These are phyloP conservation scores for Homolaphlyctis polyrhiza DNA, from an alignment of 371 early-diverging fungal genomes.

Conservation along the genomic window DNA sequence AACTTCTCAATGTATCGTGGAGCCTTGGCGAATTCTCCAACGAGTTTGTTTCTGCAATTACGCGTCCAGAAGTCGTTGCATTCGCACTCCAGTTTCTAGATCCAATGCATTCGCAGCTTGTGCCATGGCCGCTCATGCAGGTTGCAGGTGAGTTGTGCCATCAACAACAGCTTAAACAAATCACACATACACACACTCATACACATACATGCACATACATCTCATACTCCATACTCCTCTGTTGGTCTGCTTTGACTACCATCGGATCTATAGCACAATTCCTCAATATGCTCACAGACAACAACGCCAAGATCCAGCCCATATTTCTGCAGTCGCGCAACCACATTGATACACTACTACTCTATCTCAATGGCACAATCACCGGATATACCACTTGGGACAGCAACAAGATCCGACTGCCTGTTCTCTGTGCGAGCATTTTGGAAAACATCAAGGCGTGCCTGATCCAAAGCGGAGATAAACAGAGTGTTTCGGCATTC, in stretches of 20 bases:
- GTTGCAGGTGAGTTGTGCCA: slow-evolving; percentile 12
- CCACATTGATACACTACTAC: neutral
- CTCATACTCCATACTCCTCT: neutral
- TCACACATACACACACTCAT: neutral
- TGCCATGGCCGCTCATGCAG: slow-evolving; percentile 8
- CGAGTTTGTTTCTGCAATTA: slow-evolving; percentile 17
- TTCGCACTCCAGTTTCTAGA: slow-evolving; percentile 17
- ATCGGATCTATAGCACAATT: slow-evolving; percentile 43
- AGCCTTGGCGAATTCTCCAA: slow-evolving; percentile 19
- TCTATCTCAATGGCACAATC: slow-evolving; percentile 13
- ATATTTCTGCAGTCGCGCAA: slow-evolving; percentile 6
- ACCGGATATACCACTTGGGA: slow-evolving; percentile 14
- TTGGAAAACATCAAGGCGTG: slow-evolving; percentile 29
- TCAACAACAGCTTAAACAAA: neutral
- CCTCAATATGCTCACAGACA: slow-evolving; percentile 77
- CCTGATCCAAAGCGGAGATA: too few species aligned
- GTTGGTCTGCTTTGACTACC: neutral
- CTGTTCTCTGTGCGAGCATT: slow-evolving; percentile 35
- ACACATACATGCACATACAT: neutral
- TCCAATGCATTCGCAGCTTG: slow-evolving; percentile 5
- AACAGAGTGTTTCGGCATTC: too few species aligned
- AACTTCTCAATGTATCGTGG: slow-evolving; percentile 20
- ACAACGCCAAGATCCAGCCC: slow-evolving; percentile 60
- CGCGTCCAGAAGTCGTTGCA: slow-evolving; percentile 12
- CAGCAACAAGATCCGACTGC: slow-evolving; percentile 21